Evolutionary conservation across 176 grass and related monocot genomes (phyloP).

Genomic region (Eremochloa ophiuroides): DNA sequence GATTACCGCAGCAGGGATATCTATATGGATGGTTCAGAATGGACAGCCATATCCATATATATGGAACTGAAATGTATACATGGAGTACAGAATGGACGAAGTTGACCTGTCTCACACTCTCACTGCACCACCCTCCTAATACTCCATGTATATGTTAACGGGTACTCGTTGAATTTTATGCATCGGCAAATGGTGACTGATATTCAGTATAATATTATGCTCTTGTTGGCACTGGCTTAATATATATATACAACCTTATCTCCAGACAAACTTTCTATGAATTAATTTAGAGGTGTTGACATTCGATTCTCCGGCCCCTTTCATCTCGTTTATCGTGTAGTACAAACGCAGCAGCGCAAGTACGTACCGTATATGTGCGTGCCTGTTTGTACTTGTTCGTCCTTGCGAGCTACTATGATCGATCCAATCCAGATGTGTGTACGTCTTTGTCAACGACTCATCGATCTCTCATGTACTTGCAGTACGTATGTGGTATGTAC

Average conservation of each 20-base stretch:
- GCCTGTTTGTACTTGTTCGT: neutral
- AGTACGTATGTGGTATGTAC: neutral
- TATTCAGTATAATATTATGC: neutral
- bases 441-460: too few relatives aligned
- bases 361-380: neutral
- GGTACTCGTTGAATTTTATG: neutral
- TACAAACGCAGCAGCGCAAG: neutral
- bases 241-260: conserved; percentile 6
- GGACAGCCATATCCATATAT: neutral
- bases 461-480: neutral
- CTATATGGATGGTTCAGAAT: too few relatives aligned
- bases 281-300: conserved; percentile 8
- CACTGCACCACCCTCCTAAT: neutral
- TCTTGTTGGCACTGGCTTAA: neutral
- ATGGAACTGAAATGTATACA: too few relatives aligned
- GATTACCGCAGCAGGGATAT: neutral
- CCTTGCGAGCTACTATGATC: too few relatives aligned
- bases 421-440: too few relatives aligned
- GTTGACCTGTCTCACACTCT: neutral
- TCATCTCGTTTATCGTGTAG: neutral
- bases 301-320: neutral
- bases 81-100: too few relatives aligned
- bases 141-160: too few relatives aligned
- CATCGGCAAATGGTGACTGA: neutral
- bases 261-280: neutral